These are phyloP conservation scores for Hymenoscyphus albidus DNA, from an alignment of 2,329 filamentous ascomycete species.

Conservation along the genomic window DNA sequence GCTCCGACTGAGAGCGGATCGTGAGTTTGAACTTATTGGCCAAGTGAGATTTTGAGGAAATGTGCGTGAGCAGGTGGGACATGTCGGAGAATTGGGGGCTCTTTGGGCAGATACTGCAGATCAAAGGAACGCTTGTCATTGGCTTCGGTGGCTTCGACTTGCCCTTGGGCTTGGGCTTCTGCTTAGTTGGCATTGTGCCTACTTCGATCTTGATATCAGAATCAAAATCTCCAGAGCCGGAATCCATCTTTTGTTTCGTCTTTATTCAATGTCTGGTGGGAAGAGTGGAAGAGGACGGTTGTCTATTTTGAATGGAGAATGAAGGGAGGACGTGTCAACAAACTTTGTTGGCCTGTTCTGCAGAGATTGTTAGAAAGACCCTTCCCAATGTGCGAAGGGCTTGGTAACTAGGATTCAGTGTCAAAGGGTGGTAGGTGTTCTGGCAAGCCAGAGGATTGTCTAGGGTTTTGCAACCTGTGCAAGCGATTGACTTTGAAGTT, in stretches of 20 bases:
- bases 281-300: neutral
- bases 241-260: neutral
- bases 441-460: neutral
- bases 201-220: neutral
- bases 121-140: slow-evolving; percentile 54
- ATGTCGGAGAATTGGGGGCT: slow-evolving; percentile 80
- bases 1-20: slow-evolving; percentile 64
- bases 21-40: slow-evolving; percentile 79
- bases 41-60: slow-evolving; percentile 89
- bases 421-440: neutral
- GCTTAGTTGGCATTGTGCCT: neutral
- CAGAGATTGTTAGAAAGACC: neutral
- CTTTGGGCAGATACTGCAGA: slow-evolving; percentile 80
- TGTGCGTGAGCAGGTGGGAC: slow-evolving; percentile 87
- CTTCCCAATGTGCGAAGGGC: neutral
- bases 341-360: neutral
- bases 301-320: neutral
- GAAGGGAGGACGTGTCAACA: neutral
- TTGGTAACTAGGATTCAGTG: neutral
- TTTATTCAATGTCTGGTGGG: neutral
- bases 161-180: neutral
- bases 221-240: neutral
- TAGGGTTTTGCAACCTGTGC: neutral
- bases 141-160: slow-evolving; percentile 23
- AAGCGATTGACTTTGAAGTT: neutral